A percentile compares a stretch with the other conserved stretches of the same genome.
phyloP scores from a whole-genome alignment of 2,329 filamentous ascomycete species.

The Bretziella fagacearum region DNA sequence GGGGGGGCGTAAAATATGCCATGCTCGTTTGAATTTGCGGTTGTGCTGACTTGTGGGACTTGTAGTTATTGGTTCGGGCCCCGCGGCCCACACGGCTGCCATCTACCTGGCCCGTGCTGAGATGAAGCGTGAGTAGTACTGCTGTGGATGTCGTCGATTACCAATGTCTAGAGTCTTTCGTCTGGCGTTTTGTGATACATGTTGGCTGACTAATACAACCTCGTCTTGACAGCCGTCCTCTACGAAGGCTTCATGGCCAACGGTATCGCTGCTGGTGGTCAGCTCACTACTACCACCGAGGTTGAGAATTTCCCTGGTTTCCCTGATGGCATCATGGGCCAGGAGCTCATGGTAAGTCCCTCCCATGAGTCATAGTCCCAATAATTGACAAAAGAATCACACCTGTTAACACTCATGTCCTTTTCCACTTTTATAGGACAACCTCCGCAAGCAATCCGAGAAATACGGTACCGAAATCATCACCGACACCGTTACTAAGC shows the following conservation, averaged over 20 bases:
- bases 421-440: slow-evolving; percentile 38
- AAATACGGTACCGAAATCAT: slow-evolving; percentile 87
- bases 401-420: neutral
- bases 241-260: slow-evolving; percentile 98
- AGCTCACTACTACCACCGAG: slow-evolving; percentile 95
- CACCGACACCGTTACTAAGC: slow-evolving; percentile 75
- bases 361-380: too few species aligned
- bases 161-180: neutral
- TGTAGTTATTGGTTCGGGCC: slow-evolving; percentile 78
- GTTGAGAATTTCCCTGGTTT: slow-evolving; percentile 98
- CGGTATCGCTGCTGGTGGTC: slow-evolving; percentile 86
- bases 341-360: slow-evolving; percentile 60
- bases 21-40: neutral
- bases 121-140: slow-evolving; percentile 48
- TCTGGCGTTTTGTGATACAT: neutral
- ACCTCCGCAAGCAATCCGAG: slow-evolving; percentile 82
- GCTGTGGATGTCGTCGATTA: neutral
- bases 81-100: slow-evolving; percentile 91
- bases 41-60: slow-evolving; percentile 26
- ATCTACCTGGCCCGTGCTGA: slow-evolving; percentile 92
- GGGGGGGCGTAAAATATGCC: neutral
- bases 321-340: slow-evolving; percentile 70
- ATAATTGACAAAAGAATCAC: slow-evolving; percentile 7
- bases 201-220: neutral
- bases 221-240: slow-evolving; percentile 45